Base-by-base conservation (phyloP, 495 filamentous ascomycete species). In the Collariella sp. region DNA sequence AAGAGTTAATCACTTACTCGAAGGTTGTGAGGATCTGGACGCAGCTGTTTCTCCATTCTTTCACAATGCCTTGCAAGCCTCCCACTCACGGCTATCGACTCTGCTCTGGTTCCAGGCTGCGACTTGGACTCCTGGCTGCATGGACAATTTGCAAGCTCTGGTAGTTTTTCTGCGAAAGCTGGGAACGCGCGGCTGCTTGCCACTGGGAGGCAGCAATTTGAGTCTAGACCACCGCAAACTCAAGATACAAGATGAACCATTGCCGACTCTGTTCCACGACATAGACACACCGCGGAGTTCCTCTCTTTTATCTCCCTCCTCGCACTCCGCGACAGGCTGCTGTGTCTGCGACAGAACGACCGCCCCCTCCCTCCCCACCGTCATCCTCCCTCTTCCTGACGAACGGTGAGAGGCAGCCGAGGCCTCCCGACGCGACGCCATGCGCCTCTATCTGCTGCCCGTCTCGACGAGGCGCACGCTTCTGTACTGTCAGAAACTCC, bases 361-460 rank as follows among this genome's bases (percentile, higher is more conserved):
- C 4, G 9, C 26, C 23, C 22, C 23, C 11, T 9, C 26, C 9
- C 26, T 6, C 26, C 26, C 42, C 9, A 6, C 7, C 3, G 4
- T 31, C 9, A 9, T 31, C 26, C 26, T 9, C 26, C 26, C 26
- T 31, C 26, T 9, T 4, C 26, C 9, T 31, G 26, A 31, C 26
- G 26, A 31, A 31, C 26, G 26, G 26, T 31, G 26, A 31, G 42
- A 57, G 55, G 48, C 44, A 53, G 50, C 43, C 55, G 23, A 44
- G 44, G 26, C 39, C 44, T 34, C 18, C 6, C 41, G 40, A 23
- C 38, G 20, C 35, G 11, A 26, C 44, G 71, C 74, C 48, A 97
- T 99, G 93, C 87, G 90, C 69, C 81, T 99, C 66, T 95, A 90
- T 74, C 84, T 99, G 51, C 80, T 99, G 55, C 93, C 93, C 44